Conservation (phyloP, 768 basidiomycete genomes). For the Rhizopogon roseolus region DNA sequence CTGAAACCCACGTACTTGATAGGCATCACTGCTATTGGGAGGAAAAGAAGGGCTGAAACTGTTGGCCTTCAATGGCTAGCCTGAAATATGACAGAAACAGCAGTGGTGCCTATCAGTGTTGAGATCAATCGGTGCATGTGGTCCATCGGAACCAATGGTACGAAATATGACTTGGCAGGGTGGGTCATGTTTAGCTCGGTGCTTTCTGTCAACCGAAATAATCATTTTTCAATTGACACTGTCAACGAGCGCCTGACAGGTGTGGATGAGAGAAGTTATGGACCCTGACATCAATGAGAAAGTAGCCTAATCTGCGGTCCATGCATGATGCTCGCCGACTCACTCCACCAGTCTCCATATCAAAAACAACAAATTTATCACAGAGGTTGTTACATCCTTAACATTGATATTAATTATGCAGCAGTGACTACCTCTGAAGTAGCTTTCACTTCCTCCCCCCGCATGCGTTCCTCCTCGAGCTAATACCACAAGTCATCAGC, state of each 20-base stretch:
- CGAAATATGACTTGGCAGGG: neutral
- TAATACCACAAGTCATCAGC: neutral
- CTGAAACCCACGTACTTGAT: slow-evolving; percentile 1
- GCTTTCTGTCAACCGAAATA: neutral
- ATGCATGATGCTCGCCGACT: too few species aligned
- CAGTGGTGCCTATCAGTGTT: neutral
- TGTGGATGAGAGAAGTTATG: neutral
- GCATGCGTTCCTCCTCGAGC: neutral
- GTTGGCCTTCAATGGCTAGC: neutral
- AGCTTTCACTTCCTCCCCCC: neutral
- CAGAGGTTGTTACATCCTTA: neutral
- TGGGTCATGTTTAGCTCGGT: too few species aligned
- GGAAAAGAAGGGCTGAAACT: neutral
- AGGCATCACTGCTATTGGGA: neutral
- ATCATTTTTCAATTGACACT: neutral
- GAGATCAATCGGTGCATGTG: neutral
- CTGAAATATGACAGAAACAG: neutral
- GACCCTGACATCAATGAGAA: neutral
- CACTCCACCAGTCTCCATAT: neutral
- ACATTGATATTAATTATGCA: neutral
- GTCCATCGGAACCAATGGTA: neutral
- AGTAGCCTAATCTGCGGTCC: neutral
- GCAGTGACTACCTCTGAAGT: neutral
- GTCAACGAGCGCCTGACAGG: neutral
- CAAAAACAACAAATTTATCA: neutral